phyloP scores from a whole-genome alignment of 306 rosid genomes.

The Sophora flavescens region DNA sequence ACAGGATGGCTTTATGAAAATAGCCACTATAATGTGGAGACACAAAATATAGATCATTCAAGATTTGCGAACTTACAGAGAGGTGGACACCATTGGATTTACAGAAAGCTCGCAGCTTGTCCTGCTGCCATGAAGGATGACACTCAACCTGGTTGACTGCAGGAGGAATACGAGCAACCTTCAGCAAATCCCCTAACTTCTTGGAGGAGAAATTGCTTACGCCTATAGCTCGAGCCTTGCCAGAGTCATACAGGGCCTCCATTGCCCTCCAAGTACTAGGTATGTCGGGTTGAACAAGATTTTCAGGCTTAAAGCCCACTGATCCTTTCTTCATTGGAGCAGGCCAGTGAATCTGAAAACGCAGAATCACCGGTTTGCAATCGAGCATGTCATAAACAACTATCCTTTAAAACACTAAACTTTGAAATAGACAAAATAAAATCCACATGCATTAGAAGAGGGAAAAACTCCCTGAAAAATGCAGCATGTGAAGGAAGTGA shows the following conservation, averaged over 20 bases:
- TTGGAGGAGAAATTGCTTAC: conserved; percentile 80
- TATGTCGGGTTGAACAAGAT: conserved; percentile 56
- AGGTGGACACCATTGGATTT: conserved; percentile 79
- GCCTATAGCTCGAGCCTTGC: conserved; percentile 78
- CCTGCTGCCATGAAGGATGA: conserved; percentile 81
- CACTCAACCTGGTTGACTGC: conserved; percentile 84
- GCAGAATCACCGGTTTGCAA: conserved; percentile 37
- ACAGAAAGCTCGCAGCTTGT: conserved; percentile 61
- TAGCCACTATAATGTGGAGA: conserved; percentile 22
- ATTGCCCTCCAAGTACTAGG: conserved; percentile 78
- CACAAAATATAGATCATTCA: conserved; percentile 22
- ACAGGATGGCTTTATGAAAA: background rate
- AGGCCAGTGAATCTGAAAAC: conserved; percentile 84
- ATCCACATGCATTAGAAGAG: background rate
- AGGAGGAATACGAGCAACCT: conserved; percentile 69
- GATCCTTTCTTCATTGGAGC: conserved; percentile 66
- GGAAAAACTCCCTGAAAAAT: background rate
- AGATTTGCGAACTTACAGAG: conserved; percentile 59
- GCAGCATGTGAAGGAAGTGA: conserved; percentile 28
- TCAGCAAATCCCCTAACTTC: conserved; percentile 69
- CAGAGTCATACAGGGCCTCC: conserved; percentile 77
- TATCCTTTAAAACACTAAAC: background rate
- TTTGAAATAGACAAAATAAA: conserved; percentile 29
- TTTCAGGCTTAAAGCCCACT: conserved; percentile 56
- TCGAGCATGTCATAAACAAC: conserved; percentile 26